These are phyloP conservation scores for Lactarius sp. DNA, from an alignment of 768 basidiomycete genomes.

Conservation along the genomic window DNA sequence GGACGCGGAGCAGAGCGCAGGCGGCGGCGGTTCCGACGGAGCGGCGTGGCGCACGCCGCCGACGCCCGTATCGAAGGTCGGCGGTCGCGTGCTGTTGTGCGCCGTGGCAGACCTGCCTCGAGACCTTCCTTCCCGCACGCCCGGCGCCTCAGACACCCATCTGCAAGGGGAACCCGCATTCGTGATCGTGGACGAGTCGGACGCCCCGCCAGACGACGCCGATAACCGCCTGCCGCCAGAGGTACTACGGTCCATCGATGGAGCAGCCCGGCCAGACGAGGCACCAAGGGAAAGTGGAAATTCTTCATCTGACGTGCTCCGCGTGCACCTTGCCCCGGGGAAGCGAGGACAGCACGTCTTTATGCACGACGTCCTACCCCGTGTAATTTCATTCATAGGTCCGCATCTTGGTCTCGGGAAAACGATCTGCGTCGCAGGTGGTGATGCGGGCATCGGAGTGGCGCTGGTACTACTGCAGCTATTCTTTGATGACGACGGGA, in stretches of 20 bases:
- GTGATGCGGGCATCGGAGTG: slow-evolving; percentile 61
- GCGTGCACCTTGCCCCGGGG: slow-evolving; percentile 36
- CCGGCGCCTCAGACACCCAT: neutral
- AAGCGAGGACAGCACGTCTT: slow-evolving; percentile 53
- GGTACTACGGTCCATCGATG: neutral
- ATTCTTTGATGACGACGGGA: slow-evolving; percentile 55
- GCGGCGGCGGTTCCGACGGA: neutral
- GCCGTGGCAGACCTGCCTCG: slow-evolving; percentile 32
- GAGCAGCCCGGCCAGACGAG: neutral
- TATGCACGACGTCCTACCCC: slow-evolving; percentile 46
- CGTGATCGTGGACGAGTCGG: slow-evolving; percentile 30
- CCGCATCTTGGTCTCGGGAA: slow-evolving; percentile 35
- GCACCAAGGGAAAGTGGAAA: neutral
- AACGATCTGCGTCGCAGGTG: slow-evolving; percentile 52
- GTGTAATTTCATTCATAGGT: slow-evolving; percentile 43
- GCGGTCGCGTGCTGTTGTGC: slow-evolving; percentile 42
- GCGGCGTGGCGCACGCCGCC: slow-evolving; percentile 22
- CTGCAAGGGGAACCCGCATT: slow-evolving; percentile 26
- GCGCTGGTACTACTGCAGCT: slow-evolving; percentile 52
- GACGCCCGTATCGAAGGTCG: slow-evolving; percentile 36
- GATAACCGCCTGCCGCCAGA: neutral
- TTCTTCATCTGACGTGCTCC: slow-evolving; percentile 17
- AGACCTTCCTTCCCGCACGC: slow-evolving; percentile 13
- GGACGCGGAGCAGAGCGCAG: neutral
- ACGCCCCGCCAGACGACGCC: neutral